Evolutionary conservation across 1,284 basidiomycete genomes (phyloP), one percentile per base, ranked within the genome.

Genomic region (Limonomyces culmigenus): DNA sequence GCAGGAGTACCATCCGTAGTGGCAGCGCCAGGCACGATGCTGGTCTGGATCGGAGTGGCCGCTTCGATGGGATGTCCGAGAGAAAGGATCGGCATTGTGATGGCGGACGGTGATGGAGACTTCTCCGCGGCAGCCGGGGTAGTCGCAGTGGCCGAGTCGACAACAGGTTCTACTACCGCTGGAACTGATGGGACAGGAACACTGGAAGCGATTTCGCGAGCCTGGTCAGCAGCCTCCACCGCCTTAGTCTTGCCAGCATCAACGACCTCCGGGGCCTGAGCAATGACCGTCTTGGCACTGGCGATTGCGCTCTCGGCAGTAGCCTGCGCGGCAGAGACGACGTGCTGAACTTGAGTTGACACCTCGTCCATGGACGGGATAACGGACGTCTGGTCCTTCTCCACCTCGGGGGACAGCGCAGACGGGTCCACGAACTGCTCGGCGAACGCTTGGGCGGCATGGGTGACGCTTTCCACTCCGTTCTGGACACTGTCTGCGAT

Each of bases 381-480:
- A n/a, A n/a, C 25, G 4, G 35, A 5, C 18, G 20, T 13, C 23
- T 36, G 12, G 13, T 12, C n/a, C 14, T 15, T 16, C n/a, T 29
- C 18, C 14, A 19, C 21, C 35, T 8, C 29, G 12, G 29, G n/a
- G 11, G 16, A 17, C 8, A 34, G 12, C 18, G 19, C 19, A 21
- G 29, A 18, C 36, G 32, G 25, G 18, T 19, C 30, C 4, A 37
- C 35, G 23, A 41, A 33, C 32, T 40, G 18, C 21, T 21, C 19
- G n/a, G 36, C 36, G 25, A 37, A 37, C 29, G 23, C 30, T 6
- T 30, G 15, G 4, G 19, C 36, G n/a, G 36, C 25, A 6, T 16
- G 21, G 12, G 17, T 18, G 6, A 27, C 35, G 20, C 27, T 36
- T n/a, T 14, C 23, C 11, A 25, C 25, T 13, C 12, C 21, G 8